These are phyloP conservation scores for Ceratocystis variospora DNA, from an alignment of 2,329 filamentous ascomycete genomes.

Conservation along the genomic window DNA sequence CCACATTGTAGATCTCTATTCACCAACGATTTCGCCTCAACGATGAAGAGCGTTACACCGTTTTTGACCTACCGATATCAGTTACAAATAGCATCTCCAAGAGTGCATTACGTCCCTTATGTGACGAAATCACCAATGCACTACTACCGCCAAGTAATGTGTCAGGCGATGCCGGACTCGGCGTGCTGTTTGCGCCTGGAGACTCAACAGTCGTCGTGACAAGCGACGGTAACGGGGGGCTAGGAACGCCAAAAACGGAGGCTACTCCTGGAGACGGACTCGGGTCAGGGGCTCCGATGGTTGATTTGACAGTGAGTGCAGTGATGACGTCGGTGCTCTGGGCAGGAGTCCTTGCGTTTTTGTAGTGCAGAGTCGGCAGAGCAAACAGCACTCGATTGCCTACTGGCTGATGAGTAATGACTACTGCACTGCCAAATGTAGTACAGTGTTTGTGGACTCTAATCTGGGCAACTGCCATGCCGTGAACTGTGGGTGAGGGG, in stretches of 20 bases:
- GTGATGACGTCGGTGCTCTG: conserved; percentile 15
- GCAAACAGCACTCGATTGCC: not conserved
- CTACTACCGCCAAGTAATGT: conserved; percentile 36
- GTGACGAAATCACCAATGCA: conserved; percentile 39
- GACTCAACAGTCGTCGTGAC: conserved; percentile 31
- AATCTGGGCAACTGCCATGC: not conserved
- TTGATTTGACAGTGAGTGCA: conserved; percentile 23
- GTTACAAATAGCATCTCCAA: conserved; percentile 49
- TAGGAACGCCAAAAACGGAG: conserved; percentile 24
- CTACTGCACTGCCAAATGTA: not conserved
- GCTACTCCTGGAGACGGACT: conserved; percentile 27
- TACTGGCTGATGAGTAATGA: not conserved
- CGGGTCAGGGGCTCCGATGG: conserved; percentile 23
- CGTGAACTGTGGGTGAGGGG: not conserved
- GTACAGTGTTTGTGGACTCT: not conserved
- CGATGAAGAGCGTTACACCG: conserved; percentile 49
- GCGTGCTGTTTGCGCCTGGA: conserved; percentile 39
- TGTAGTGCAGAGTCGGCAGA: not conserved
- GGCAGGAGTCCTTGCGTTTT: conserved; percentile 7
- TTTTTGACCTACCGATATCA: conserved; percentile 56
- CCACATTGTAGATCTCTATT: conserved; percentile 45
- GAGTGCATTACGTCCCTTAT: conserved; percentile 31
- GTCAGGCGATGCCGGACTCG: conserved; percentile 26
- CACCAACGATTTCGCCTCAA: conserved; percentile 57
- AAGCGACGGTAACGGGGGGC: conserved; percentile 18